A percentile compares a stretch with the other conserved stretches of the same genome.
Conservation (phyloP, 2,329 filamentous ascomycete species). For the Clarireedia homoeocarpa region DNA sequence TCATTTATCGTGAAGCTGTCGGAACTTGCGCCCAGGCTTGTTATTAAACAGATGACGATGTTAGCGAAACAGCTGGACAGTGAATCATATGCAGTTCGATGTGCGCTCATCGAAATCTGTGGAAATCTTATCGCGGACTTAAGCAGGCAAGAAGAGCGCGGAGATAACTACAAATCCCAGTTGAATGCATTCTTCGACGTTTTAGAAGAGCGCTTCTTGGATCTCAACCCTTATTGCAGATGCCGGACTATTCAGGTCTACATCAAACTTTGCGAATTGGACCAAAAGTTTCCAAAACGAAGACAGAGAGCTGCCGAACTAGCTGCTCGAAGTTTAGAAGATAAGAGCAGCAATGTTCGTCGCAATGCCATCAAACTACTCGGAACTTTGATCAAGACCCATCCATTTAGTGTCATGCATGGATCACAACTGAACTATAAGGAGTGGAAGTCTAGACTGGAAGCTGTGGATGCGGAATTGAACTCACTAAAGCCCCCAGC, state of each 20-base stretch:
- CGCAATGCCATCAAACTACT: slow-evolving; percentile 92
- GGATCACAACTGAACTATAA: slow-evolving; percentile 76
- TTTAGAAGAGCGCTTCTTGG: slow-evolving; percentile 88
- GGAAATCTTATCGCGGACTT: slow-evolving; percentile 90
- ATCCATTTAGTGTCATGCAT: slow-evolving; percentile 89
- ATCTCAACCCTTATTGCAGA: slow-evolving; percentile 93
- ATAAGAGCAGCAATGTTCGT: slow-evolving; percentile 96
- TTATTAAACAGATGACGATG: slow-evolving; percentile 96
- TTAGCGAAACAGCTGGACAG: slow-evolving; percentile 92
- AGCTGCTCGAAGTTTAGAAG: slow-evolving; percentile 81
- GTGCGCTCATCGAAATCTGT: slow-evolving; percentile 91
- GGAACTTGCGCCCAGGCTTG: slow-evolving; percentile 79
- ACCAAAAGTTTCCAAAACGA: slow-evolving; percentile 90
- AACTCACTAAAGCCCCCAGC: slow-evolving; percentile 73
- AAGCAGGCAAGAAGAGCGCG: slow-evolving; percentile 82
- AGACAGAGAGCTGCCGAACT: slow-evolving; percentile 82
- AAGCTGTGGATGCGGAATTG: slow-evolving; percentile 76
- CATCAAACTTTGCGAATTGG: slow-evolving; percentile 83
- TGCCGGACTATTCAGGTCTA: slow-evolving; percentile 91
- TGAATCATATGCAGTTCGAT: slow-evolving; percentile 92
- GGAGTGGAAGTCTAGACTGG: slow-evolving; percentile 77
- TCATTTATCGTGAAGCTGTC: slow-evolving; percentile 89
- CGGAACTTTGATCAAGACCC: slow-evolving; percentile 80
- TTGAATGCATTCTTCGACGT: slow-evolving; percentile 97
- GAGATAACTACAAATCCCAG: slow-evolving; percentile 89